These are phyloP conservation scores for Scutellaria barbata DNA, from an alignment of 257 asterid species.

Conservation along the genomic window DNA sequence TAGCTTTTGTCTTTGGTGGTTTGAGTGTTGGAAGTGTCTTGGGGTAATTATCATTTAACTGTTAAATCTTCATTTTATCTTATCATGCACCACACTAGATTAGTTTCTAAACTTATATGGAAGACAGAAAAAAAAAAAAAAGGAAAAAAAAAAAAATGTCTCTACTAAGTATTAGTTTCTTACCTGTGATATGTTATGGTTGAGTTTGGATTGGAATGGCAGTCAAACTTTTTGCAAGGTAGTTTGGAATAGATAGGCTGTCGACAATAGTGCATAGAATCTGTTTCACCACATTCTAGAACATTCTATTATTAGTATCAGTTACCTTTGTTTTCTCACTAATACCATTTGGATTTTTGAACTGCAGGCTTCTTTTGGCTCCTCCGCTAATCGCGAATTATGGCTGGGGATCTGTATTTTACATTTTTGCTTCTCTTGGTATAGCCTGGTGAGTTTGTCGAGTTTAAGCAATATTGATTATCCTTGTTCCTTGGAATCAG, in stretches of 20 bases:
- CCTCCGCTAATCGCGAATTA: constrained; percentile 80
- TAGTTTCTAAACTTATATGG: constrained; percentile 8
- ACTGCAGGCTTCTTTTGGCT: constrained; percentile 91
- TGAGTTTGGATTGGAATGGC: constrained; percentile 35
- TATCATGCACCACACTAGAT: constrained; percentile 24
- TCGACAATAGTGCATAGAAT: constrained; percentile 1
- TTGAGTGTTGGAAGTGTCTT: constrained; percentile 94
- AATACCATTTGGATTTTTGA: constrained; percentile 30
- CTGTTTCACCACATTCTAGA: constrained; percentile 5
- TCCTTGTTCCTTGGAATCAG: constrained; percentile 7
- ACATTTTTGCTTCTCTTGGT: constrained; percentile 82
- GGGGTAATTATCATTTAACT: constrained; percentile 59
- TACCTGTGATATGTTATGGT: background rate
- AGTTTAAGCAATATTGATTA: background rate
- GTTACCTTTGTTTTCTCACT: constrained; percentile 10
- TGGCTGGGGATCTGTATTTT: constrained; percentile 95
- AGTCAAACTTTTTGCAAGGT: constrained; percentile 40
- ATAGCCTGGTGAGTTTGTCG: constrained; percentile 74
- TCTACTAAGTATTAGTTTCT: constrained; percentile 4
- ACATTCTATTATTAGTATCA: background rate
- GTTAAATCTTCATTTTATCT: constrained; percentile 14
- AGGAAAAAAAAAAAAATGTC: too few relatives aligned
- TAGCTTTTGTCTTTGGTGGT: constrained; percentile 96
- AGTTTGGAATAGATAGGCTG: background rate
- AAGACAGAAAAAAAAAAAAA: constrained; percentile 25